phyloP scores from a whole-genome alignment of 2,329 filamentous ascomycete genomes.

The Parastagonospora nodorum region DNA sequence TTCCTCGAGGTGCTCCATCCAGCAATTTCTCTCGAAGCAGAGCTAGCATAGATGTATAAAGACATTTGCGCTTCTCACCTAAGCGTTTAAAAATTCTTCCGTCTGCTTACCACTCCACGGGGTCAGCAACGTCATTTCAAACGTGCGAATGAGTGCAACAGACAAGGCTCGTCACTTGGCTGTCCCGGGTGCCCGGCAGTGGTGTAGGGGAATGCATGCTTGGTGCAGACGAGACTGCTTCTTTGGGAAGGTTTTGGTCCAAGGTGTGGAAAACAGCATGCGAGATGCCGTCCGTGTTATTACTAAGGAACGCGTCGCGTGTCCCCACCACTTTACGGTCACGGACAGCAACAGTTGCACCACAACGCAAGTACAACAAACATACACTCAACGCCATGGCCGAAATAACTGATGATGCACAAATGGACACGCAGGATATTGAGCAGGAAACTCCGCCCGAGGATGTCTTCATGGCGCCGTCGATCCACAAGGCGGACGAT shows the following conservation, averaged over 20 bases:
- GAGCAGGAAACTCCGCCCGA: constrained; percentile 42
- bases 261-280: constrained; percentile 23
- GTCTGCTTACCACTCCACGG: no score
- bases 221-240: constrained; percentile 6
- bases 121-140: no score
- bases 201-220: background rate
- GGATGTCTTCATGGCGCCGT: constrained; percentile 55
- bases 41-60: no score
- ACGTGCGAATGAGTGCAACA: no score
- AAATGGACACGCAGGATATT: constrained; percentile 44
- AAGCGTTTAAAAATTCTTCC: no score
- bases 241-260: constrained; percentile 15
- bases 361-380: background rate
- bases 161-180: no score
- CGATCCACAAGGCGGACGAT: constrained; percentile 47
- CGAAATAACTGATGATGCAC: constrained; percentile 32
- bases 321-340: constrained; percentile 6
- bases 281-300: constrained; percentile 19
- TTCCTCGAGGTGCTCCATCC: no score
- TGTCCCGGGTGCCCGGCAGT: no score
- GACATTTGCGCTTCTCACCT: no score
- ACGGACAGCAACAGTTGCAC: background rate
- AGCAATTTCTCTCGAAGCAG: no score
- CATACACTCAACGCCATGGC: constrained; percentile 23
- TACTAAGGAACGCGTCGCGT: constrained; percentile 18